Base-by-base conservation (phyloP, 2,329 filamentous ascomycete genomes). In the Paecilomyces niveus region DNA sequence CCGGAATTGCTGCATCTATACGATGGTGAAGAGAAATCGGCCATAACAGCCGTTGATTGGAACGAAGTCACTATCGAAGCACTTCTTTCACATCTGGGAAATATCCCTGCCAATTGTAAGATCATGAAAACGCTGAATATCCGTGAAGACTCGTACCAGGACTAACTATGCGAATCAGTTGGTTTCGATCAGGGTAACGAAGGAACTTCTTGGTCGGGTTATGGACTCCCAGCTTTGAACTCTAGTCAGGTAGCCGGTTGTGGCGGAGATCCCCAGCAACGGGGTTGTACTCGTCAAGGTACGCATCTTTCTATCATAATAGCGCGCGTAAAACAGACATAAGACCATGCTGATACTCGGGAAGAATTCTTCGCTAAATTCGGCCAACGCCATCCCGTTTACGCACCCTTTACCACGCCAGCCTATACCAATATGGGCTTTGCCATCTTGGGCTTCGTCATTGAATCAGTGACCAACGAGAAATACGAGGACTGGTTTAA, bases 341-440 rank as follows among this genome's bases (percentile, higher is more conserved):
- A 7, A 61, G 52, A 59, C 57, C 56, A 54, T 1, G 31, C 54
- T 33, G 62, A 65, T 29, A 15, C 29, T 9, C 3, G 18, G 11
- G 15, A 10, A 72, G 70, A 72, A 29, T 70, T 70, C 55, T 71
- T 72, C 56, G 57, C 62, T 13, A 66, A 68, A 1, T 61, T 74
- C 2, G 59, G 61, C n/a, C 63, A 57, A n/a, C 54, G 69, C 1
- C 64, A 73, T 6, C 72, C 73, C 0, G 68, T 71, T 0, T 72
- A 69, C 33, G 61, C 68, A 0, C 67, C 74, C 0, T 74, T 68
- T 15, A 67, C 65, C 2, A 76, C 74, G 0, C 74, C 75, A 1
- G 63, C 67, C 0, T 78, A 77, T 33, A 76, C 75, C 0, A 74
- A 77, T 50, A 64, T 74, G 15, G 74, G 69, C 2, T 78, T 71